Evolutionary conservation across 2,329 filamentous ascomycete species (phyloP).

Genomic region (Zopfia rhizophila): DNA sequence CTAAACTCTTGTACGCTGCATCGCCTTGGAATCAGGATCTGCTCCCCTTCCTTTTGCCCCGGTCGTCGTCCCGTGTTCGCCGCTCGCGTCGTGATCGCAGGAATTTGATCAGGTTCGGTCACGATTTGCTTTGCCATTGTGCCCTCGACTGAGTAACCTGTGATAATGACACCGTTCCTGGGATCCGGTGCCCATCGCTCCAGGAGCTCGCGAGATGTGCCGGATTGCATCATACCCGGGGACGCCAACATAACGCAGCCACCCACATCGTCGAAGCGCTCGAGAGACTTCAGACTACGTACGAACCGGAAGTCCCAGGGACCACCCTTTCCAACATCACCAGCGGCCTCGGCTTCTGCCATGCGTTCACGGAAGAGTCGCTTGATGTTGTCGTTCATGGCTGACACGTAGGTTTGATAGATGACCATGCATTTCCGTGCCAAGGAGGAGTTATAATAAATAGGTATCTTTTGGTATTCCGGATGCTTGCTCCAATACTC

Average conservation of each 20-base stretch:
- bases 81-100: slow-evolving; percentile 81
- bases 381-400: slow-evolving; percentile 99
- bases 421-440: slow-evolving; percentile 98
- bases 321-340: slow-evolving; percentile 78
- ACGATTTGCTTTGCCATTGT: slow-evolving; percentile 98
- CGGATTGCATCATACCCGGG: slow-evolving; percentile 98
- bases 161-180: slow-evolving; percentile 98
- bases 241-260: slow-evolving; percentile 97
- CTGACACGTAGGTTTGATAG: slow-evolving; percentile 97
- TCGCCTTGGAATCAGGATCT: slow-evolving; percentile 88
- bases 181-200: slow-evolving; percentile 97
- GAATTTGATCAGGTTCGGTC: slow-evolving; percentile 93
- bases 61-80: slow-evolving; percentile 66
- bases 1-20: slow-evolving; percentile 95
- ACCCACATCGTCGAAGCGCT: slow-evolving; percentile 95
- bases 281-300: slow-evolving; percentile 88
- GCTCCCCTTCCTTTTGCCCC: slow-evolving; percentile 76
- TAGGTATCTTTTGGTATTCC: slow-evolving; percentile 89
- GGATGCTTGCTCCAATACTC: slow-evolving; percentile 95
- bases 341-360: slow-evolving; percentile 85
- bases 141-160: slow-evolving; percentile 96
- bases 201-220: slow-evolving; percentile 89
- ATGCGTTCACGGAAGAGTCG: slow-evolving; percentile 91
- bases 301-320: slow-evolving; percentile 99
- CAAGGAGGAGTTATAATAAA: slow-evolving; percentile 97